Conservation (phyloP, 805 yeast genomes). For the Zygotorulaspora sp. region DNA sequence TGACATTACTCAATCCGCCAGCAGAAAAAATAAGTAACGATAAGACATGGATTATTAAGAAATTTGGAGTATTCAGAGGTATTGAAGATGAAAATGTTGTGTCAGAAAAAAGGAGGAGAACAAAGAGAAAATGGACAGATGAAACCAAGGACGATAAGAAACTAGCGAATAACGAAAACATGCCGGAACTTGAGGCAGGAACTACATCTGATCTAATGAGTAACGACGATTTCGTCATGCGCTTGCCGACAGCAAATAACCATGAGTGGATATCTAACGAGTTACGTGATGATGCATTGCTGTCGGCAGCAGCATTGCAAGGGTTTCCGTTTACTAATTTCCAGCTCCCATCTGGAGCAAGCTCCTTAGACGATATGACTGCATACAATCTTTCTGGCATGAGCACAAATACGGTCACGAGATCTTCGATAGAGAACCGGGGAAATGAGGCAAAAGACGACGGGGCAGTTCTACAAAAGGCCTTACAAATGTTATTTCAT, state of each 20-base stretch:
- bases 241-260: conserved; percentile 31
- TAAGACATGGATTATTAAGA: conserved; percentile 59
- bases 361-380: conserved; percentile 5
- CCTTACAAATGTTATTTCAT: conserved; percentile 8
- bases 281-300: conserved; percentile 62
- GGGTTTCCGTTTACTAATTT: conserved; percentile 18
- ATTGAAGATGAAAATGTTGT: conserved; percentile 24
- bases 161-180: background rate
- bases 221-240: conserved; percentile 7
- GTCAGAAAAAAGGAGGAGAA: conserved; percentile 12
- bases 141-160: conserved; percentile 1
- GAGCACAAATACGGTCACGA: conserved; percentile 2
- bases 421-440: background rate
- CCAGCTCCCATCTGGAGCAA: conserved; percentile 4
- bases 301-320: conserved; percentile 65
- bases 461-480: conserved; percentile 8
- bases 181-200: background rate
- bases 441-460: background rate
- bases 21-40: conserved; percentile 38
- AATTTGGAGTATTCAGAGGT: conserved; percentile 77
- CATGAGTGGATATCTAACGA: conserved; percentile 70
- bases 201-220: conserved; percentile 4
- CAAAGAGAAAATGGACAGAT: conserved; percentile 2
- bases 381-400: conserved; percentile 27
- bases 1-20: conserved; percentile 43